Base-by-base conservation (phyloP, 257 asterid species). In the Lycium barbarum region DNA sequence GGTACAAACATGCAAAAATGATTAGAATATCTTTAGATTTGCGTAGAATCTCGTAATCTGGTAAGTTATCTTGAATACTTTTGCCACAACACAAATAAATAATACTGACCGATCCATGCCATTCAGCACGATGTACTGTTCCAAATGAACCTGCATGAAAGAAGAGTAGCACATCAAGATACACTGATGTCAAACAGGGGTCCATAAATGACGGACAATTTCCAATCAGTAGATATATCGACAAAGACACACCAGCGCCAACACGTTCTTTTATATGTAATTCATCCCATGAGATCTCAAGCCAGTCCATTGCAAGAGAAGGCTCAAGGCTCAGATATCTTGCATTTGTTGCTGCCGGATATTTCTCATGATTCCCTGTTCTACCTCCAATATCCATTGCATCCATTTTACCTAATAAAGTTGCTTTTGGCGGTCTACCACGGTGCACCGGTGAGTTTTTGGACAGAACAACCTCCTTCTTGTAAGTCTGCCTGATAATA, bases 81-180 rank as follows among this genome's bases (percentile, higher is more conserved):
- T 11, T 11, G 81, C 12, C 2, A 51, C 49, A 78, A 78, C 65
- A 13, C 40, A 79, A 84, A 68, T 74, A 54, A 85, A 72, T 70
- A 53, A 85, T 38, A 90, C 99, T 92, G 51, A 95, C 98, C 83
- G 97, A 95, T 87, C 98, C 99, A 90, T 97, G 97, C 99, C 99
- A 97, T 73, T 97, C 99, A 84, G 98, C 99, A 82, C 99, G 97
- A 90, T 95, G 97, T 85, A 97, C 99, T 20, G 98, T 95, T 90
- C 99, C 99, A 89, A 97, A 97, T 80, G 99, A 97, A 83, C 99
- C 99, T 97, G 87, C 63, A 59, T 84, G 66, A 57, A 62, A 57
- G 35, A 58, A 86, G 9, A 58, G 68, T 6, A 71, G 15, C 35
- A 15, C 22, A 83, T 54, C 81, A 66, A 67, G 81, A 51, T 76